Percentiles rank a stretch among this genome's conserved stretches.
Evolutionary conservation across 139 green algal species (phyloP).

Genomic region (Coccomyxa sp.): DNA sequence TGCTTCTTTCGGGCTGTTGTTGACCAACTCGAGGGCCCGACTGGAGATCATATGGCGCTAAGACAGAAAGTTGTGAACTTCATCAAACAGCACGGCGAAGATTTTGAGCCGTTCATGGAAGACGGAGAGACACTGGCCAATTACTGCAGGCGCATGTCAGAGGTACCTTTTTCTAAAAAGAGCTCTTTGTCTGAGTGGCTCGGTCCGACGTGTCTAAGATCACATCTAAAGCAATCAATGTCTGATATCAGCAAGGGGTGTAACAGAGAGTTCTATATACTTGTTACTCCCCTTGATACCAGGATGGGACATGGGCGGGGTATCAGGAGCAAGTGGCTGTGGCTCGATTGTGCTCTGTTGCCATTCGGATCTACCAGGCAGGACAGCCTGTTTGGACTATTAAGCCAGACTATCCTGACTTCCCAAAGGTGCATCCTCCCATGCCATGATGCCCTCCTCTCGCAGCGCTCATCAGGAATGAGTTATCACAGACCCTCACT

Average conservation of each 20-base stretch:
- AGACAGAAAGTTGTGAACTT: conserved; percentile 17
- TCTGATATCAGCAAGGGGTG: too few species aligned
- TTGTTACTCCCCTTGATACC: neutral
- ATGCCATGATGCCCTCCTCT: neutral
- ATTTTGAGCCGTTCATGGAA: conserved; percentile 58
- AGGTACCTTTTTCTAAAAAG: conserved; percentile 8
- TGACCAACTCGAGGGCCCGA: conserved; percentile 21
- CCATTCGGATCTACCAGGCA: conserved; percentile 49
- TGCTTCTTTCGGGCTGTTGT: conserved; percentile 38
- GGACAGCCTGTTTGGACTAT: conserved; percentile 34
- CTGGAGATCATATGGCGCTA: conserved; percentile 7
- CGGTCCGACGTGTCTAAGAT: neutral
- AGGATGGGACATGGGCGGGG: conserved; percentile 47
- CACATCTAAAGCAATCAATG: neutral
- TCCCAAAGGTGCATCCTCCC: conserved; percentile 15
- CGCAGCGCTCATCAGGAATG: neutral
- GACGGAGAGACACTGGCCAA: conserved; percentile 50
- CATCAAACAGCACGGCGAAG: conserved; percentile 24
- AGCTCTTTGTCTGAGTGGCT: neutral
- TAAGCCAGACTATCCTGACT: conserved; percentile 20
- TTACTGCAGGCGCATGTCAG: conserved; percentile 48
- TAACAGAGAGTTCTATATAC: too few species aligned
- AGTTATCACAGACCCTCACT: too few species aligned
- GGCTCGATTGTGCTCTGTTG: conserved; percentile 21
- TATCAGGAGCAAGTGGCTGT: conserved; percentile 58